Conservation (phyloP, 192 early-diverging fungal species). For the Phlyctochytrium bullatum region DNA sequence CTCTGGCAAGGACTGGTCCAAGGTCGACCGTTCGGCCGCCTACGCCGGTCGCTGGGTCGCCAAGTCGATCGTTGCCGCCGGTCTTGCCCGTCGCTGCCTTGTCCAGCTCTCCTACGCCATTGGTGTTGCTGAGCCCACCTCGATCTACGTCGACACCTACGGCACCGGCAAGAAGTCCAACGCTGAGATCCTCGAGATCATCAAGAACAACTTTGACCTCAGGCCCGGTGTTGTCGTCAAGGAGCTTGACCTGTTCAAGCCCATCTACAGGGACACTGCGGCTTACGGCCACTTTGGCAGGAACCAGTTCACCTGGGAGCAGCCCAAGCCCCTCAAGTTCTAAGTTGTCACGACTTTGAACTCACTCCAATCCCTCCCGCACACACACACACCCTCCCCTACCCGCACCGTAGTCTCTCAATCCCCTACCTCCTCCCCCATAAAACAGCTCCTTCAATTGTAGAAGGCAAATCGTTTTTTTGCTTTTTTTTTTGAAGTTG, state of each 20-base stretch:
- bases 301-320: conserved; percentile 90
- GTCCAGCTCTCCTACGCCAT: conserved; percentile 99
- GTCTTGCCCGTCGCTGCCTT: conserved; percentile 85
- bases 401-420: no score
- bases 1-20: conserved; percentile 99
- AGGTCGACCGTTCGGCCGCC: conserved; percentile 98
- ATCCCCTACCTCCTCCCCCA: no score
- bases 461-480: no score
- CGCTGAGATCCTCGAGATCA: conserved; percentile 85
- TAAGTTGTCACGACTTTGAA: no score
- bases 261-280: conserved; percentile 95
- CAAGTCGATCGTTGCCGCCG: conserved; percentile 93
- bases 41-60: conserved; percentile 98
- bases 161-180: conserved; percentile 90
- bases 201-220: conserved; percentile 98
- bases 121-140: conserved; percentile 95
- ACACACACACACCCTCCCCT: no score
- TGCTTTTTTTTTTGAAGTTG: no score
- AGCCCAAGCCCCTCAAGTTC: conserved; percentile 72
- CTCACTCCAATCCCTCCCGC: no score
- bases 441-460: no score
- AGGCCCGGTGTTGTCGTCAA: conserved; percentile 98
- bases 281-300: conserved; percentile 85
- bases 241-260: conserved; percentile 97
- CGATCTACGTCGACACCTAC: conserved; percentile 94